Evolutionary conservation across 129 eudicot species (phyloP), one percentile per base, ranked within the genome.

Genomic region (sunflower (Helianthus annuus)): DNA sequence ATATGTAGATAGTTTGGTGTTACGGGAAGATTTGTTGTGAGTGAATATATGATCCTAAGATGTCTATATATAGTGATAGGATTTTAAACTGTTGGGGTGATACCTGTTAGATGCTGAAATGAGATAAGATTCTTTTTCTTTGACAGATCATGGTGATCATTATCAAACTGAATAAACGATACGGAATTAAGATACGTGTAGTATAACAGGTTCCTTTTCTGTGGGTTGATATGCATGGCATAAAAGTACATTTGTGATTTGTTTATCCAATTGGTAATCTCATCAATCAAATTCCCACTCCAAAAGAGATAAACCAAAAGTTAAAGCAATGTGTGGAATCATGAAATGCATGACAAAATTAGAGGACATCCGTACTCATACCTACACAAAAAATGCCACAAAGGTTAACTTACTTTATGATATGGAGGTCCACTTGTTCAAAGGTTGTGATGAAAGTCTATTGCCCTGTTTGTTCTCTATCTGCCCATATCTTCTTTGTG

Each of bases 41-140:
- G 71, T 68, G 59, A 15, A 32, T 49, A 40, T 61, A 15, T 51
- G 66, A 66, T 62, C 51, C 46, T 77, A 32, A 34, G 48, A 70
- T 64, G 66, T 46, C 59, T 77, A 77, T 77, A 70, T 77, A 77
- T 77, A 77, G 72, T 62, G 56, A 77, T n/a, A 70, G 60, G 77
- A 52, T 6, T 64, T 70, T 68, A 63, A 71, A 52, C 10, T 13
- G 19, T 40, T 70, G 61, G 42, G 70, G 17, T 62, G 70, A 48
- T 62, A 52, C 77, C 66, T 61, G 62, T 63, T 63, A 52, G 82
- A 78, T 64, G 38, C 59, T 71, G 66, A 61, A 77, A 70, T 27
- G 48, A 61, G 66, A 77, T 77, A 76, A 52, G 56, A 77, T 70
- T 70, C 80, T 17, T 58, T 74, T 70, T 17, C 53, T 54, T 12